Evolutionary conservation across 768 basidiomycete genomes (phyloP).

Genomic region (Russula dissimulans): DNA sequence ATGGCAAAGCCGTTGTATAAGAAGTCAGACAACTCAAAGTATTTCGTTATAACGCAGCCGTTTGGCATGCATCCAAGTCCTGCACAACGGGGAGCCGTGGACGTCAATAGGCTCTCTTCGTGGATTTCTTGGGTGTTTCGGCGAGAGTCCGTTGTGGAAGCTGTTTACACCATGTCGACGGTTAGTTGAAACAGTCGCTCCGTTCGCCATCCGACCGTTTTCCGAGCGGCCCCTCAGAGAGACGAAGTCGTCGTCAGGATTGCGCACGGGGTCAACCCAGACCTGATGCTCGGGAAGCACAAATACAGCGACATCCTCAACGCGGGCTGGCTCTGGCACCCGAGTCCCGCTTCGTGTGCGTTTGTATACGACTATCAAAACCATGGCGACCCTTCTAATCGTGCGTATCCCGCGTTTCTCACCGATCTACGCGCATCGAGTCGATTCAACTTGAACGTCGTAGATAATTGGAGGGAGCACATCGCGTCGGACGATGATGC

Average conservation of each 20-base stretch:
- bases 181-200: conserved; percentile 7
- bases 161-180: conserved; percentile 17
- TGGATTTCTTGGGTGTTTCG: conserved; percentile 16
- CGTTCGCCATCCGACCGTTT: neutral
- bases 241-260: conserved; percentile 15
- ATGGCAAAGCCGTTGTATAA: conserved; percentile 17
- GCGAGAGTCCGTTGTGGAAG: conserved; percentile 4
- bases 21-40: conserved; percentile 2
- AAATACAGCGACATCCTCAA: conserved; percentile 7
- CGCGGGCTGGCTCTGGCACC: neutral
- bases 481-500: neutral
- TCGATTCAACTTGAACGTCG: neutral
- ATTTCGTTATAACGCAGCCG: conserved; percentile 13
- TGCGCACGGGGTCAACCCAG: neutral
- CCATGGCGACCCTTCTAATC: conserved; percentile 13
- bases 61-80: conserved; percentile 14
- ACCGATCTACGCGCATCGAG: neutral
- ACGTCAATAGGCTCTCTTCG: conserved; percentile 9
- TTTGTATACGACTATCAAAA: conserved; percentile 10
- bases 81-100: neutral
- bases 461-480: conserved; percentile 15
- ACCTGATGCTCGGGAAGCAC: conserved; percentile 13
- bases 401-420: conserved; percentile 1
- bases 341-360: neutral
- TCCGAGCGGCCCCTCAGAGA: conserved; percentile 3